phyloP scores from a whole-genome alignment of 805 yeast genomes.

The Candida vartiovaarae region DNA sequence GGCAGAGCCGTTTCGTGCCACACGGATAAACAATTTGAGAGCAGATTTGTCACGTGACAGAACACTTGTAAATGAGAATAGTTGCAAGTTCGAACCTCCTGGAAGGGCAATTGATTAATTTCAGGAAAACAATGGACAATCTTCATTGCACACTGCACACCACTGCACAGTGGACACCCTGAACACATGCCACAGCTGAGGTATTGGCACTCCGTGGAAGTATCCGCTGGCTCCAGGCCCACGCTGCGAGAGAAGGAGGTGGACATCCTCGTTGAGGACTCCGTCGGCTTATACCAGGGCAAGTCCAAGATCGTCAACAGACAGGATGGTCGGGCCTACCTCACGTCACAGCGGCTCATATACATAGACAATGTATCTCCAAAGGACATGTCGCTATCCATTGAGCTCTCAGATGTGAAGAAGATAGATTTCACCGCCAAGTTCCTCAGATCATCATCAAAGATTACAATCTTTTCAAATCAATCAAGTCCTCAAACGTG shows the following conservation, averaged over 20 bases:
- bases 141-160: too few relatives aligned
- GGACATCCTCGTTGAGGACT: conserved; percentile 44
- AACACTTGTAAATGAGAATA: too few relatives aligned
- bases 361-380: conserved; percentile 54
- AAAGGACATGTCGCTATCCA: conserved; percentile 35
- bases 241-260: conserved; percentile 38
- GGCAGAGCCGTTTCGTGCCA: too few relatives aligned
- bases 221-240: conserved; percentile 33
- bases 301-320: conserved; percentile 52
- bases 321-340: conserved; percentile 71
- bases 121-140: too few relatives aligned
- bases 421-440: conserved; percentile 38
- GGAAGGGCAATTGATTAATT: too few relatives aligned
- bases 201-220: conserved; percentile 31
- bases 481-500: conserved; percentile 3
- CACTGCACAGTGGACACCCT: too few relatives aligned
- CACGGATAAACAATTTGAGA: too few relatives aligned
- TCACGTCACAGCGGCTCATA: conserved; percentile 67
- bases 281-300: conserved; percentile 76
- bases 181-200: conserved; percentile 12
- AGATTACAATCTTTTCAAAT: conserved; percentile 43
- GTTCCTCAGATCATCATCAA: conserved; percentile 74
- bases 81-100: too few relatives aligned
- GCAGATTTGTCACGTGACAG: too few relatives aligned
- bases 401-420: conserved; percentile 38